Conservation (phyloP, 202 grass and related monocot species). For the Hordeum pubiflorum region DNA sequence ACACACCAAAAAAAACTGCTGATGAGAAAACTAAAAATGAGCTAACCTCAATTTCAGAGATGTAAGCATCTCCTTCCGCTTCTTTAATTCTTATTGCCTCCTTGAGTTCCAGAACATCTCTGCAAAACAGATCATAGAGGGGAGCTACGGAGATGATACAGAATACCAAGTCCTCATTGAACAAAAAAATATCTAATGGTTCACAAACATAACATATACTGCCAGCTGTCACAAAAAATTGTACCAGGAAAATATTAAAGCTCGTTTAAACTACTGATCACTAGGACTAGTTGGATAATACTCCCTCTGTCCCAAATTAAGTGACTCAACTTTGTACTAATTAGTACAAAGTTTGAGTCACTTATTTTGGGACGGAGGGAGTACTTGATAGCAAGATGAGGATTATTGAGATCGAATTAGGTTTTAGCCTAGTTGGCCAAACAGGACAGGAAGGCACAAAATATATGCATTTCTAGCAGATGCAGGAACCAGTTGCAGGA, state of each 20-base stretch:
- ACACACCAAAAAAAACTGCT: not conserved
- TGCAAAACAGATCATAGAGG: conserved; percentile 32
- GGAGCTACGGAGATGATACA: not conserved
- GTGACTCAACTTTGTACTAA: too few relatives aligned
- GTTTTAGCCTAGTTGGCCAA: not conserved
- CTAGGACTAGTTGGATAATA: not conserved
- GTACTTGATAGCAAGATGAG: not conserved
- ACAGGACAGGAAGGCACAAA: not conserved
- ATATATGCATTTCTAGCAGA: not conserved
- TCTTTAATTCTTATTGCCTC: conserved; percentile 90
- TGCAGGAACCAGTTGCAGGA: not conserved
- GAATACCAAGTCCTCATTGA: not conserved
- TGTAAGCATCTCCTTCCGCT: conserved; percentile 76
- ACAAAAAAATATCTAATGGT: not conserved
- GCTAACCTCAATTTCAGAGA: conserved; percentile 89
- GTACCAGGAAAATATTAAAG: not conserved
- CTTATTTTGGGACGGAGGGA: too few relatives aligned
- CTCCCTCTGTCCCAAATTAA: not conserved
- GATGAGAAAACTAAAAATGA: not conserved
- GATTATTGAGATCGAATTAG: not conserved
- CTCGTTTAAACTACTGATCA: not conserved
- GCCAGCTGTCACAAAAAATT: not conserved
- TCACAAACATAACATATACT: conserved; percentile 23
- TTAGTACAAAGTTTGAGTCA: too few relatives aligned
- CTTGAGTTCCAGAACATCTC: conserved; percentile 73